These are phyloP conservation scores for Lyophyllum semitale DNA, from an alignment of 768 basidiomycete species.

Conservation along the genomic window DNA sequence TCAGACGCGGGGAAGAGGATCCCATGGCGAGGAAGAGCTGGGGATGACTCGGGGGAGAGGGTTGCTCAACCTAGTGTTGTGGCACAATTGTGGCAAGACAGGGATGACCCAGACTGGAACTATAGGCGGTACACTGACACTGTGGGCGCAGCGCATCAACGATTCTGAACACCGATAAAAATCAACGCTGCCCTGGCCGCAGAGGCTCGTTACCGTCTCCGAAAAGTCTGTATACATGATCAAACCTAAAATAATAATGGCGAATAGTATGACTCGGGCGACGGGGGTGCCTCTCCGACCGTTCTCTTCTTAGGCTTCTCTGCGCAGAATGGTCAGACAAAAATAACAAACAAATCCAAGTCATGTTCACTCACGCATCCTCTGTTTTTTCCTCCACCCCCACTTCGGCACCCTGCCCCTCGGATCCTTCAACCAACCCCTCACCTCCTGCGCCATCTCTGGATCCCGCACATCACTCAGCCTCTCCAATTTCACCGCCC, in stretches of 20 bases:
- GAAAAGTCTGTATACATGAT: no score
- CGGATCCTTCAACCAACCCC: conserved; percentile 32
- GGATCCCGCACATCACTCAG: conserved; percentile 28
- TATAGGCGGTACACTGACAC: no score
- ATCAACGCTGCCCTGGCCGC: no score
- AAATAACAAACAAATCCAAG: not conserved
- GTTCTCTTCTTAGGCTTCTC: conserved; percentile 9
- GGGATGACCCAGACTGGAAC: no score
- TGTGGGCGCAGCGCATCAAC: no score
- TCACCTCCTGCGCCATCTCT: conserved; percentile 26
- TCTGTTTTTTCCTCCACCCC: conserved; percentile 44
- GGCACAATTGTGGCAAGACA: no score
- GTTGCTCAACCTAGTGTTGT: no score
- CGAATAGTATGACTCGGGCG: conserved; percentile 12
- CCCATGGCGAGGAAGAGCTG: no score
- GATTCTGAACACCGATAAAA: no score
- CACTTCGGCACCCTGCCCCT: conserved; percentile 32
- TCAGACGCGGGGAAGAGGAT: no score
- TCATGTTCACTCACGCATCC: conserved; percentile 29
- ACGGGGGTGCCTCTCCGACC: conserved; percentile 2
- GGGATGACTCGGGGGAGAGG: no score
- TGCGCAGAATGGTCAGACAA: not conserved
- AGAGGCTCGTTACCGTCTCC: no score
- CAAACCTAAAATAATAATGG: conserved; percentile 12
- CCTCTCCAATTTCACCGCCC: conserved; percentile 33